Evolutionary conservation across 768 basidiomycete genomes (phyloP), one percentile per base, ranked within the genome.

Genomic region (Hypholoma fasciculare): DNA sequence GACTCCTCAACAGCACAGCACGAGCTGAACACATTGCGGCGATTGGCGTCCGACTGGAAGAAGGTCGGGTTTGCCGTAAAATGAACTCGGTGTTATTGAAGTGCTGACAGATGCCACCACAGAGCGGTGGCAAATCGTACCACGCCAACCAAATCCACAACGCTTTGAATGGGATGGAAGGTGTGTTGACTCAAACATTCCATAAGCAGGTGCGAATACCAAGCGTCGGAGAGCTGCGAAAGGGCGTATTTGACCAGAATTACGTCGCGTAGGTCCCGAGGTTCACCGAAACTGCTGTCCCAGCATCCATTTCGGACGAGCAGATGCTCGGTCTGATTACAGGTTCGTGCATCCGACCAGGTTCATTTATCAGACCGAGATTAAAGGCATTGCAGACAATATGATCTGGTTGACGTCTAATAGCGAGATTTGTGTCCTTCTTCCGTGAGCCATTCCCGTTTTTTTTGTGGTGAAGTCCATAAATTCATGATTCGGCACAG

Each of bases 331-430:
- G 20, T 9, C 63, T 69, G 62, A 65, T 73, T 17, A 62, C 52
- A 55, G 67, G 71, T 67, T 23, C 30, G 59, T 57, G 8, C 23
- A 40, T 13, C 16, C 19, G 43, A 16, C 17, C 6, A 3, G 8
- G 16, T 4, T 14, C 16, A 30, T 20, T 20, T 16, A 20, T 43
- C n/a, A 27, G 48, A 23, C 38, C 20, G 37, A 23, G 13, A 34
- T 23, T 48, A 37, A 37, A 44, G 9, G 13, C 6, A 54, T 42
- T 34, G 8, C 49, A 71, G 67, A 65, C 7, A 68, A 70, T 49
- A 55, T 71, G 49, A 46, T 55, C 16, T 71, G 72, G 72, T 59
- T 72, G n/a, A 60, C 54, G n/a, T 56, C 46, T 16, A 64, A 68
- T 38, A 65, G 62, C 47, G 69, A 71, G 57, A 58, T 71, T 16